phyloP scores from a whole-genome alignment of 164 flowering plant genomes.

The Umbellularia californica region DNA sequence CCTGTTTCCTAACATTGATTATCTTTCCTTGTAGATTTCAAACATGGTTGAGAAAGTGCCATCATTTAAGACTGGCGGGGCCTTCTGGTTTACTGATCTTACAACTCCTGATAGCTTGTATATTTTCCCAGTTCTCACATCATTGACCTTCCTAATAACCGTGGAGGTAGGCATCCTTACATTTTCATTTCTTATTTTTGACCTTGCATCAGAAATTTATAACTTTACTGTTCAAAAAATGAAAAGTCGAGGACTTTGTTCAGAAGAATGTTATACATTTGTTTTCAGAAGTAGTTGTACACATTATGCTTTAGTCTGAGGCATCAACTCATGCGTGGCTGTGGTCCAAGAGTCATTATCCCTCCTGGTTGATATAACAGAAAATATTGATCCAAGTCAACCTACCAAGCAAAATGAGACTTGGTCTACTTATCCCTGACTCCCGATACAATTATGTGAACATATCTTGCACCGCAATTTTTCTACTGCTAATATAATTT shows the following conservation, averaged over 20 bases:
- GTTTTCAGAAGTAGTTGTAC: background rate
- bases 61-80: slow-evolving; percentile 79
- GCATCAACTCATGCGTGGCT: background rate
- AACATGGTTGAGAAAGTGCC: slow-evolving; percentile 91
- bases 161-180: slow-evolving; percentile 61
- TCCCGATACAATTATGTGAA: too few relatives aligned
- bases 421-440: too few relatives aligned
- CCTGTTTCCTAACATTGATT: background rate
- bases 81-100: slow-evolving; percentile 81
- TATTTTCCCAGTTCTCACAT: slow-evolving; percentile 69
- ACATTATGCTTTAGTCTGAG: background rate
- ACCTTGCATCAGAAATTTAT: background rate
- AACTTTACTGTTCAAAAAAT: too few relatives aligned
- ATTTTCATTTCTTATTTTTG: background rate
- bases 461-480: too few relatives aligned
- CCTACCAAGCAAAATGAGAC: too few relatives aligned
- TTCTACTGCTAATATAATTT: too few relatives aligned
- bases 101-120: slow-evolving; percentile 71
- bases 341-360: too few relatives aligned
- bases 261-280: background rate
- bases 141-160: slow-evolving; percentile 58
- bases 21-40: slow-evolving; percentile 39
- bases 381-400: too few relatives aligned
- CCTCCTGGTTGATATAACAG: too few relatives aligned
- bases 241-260: background rate